Percentiles rank a stretch among this genome's conserved stretches.
Conservation (phyloP, 768 basidiomycete genomes). For the Collybia mongolica region DNA sequence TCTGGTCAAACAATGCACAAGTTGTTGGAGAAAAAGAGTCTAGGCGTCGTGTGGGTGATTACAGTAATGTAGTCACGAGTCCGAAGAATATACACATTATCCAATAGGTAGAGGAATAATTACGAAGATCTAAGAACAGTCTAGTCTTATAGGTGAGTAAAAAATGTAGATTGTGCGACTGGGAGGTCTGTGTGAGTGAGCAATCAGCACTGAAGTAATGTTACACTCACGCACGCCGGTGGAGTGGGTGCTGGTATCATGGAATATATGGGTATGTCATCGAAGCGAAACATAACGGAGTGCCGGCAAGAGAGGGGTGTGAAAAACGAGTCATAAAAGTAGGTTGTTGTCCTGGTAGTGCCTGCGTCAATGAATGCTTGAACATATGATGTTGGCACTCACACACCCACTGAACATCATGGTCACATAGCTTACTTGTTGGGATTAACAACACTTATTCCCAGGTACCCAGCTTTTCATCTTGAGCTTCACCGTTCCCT, state of each 20-base stretch:
- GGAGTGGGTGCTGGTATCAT: constrained; percentile 32
- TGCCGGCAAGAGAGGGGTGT: too few relatives aligned
- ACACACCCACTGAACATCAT: too few relatives aligned
- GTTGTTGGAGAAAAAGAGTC: too few relatives aligned
- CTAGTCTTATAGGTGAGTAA: constrained; percentile 9
- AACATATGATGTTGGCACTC: neutral
- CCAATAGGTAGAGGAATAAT: constrained; percentile 30
- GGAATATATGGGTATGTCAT: constrained; percentile 35
- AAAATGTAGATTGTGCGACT: constrained; percentile 8
- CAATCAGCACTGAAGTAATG: neutral
- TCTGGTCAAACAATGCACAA: neutral
- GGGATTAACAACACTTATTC: constrained; percentile 59
- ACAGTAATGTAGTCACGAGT: neutral
- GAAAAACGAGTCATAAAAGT: neutral
- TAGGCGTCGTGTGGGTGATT: too few relatives aligned
- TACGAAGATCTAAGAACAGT: constrained; percentile 25
- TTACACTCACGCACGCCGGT: constrained; percentile 14
- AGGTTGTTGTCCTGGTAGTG: neutral
- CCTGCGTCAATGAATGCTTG: neutral
- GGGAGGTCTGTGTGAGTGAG: constrained; percentile 2
- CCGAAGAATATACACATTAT: constrained; percentile 29
- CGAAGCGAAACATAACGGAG: constrained; percentile 9
- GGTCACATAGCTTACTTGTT: too few relatives aligned
- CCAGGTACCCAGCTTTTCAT: constrained; percentile 64
- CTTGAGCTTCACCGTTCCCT: constrained; percentile 60